Percentiles rank a stretch among this genome's conserved stretches.
phyloP scores from a whole-genome alignment of 805 yeast species.

The Ogataea kodamae region DNA sequence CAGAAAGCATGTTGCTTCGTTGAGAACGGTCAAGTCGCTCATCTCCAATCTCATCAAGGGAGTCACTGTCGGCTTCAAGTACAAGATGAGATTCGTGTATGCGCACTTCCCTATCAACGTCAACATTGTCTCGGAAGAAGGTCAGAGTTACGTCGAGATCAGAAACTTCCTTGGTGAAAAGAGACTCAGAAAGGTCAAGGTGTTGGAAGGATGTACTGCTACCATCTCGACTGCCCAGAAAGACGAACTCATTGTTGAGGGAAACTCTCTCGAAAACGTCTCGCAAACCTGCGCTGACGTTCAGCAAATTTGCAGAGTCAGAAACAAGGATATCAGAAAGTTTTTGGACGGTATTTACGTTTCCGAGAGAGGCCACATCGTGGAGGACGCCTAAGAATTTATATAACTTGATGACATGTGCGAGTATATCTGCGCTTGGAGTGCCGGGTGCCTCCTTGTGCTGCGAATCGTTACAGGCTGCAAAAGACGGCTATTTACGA shows the following conservation, averaged over 20 bases:
- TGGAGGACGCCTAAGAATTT: constrained; percentile 37
- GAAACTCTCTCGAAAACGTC: constrained; percentile 96
- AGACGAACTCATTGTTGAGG: constrained; percentile 90
- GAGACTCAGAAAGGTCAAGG: constrained; percentile 85
- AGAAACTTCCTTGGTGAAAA: constrained; percentile 99
- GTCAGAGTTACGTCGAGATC: constrained; percentile 78
- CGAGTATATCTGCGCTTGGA: constrained; percentile 14
- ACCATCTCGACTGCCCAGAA: constrained; percentile 80
- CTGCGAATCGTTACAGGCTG: constrained; percentile 37
- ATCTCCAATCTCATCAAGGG: constrained; percentile 93
- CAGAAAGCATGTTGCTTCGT: constrained; percentile 99
- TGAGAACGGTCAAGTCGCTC: constrained; percentile 97
- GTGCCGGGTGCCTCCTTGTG: constrained; percentile 30
- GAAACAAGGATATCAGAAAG: constrained; percentile 99
- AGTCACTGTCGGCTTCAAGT: constrained; percentile 98
- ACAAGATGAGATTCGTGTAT: constrained; percentile 99
- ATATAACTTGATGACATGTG: constrained; percentile 11
- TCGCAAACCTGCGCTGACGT: constrained; percentile 98
- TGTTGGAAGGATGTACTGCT: constrained; percentile 85
- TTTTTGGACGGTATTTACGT: constrained; percentile 99
- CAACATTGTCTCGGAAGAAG: constrained; percentile 79
- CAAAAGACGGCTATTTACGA: constrained; percentile 33
- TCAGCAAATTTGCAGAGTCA: constrained; percentile 96
- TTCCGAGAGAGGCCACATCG: constrained; percentile 89
- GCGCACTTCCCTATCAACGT: constrained; percentile 99